Conservation (phyloP, 768 basidiomycete genomes). For the Calocera viscosa region DNA sequence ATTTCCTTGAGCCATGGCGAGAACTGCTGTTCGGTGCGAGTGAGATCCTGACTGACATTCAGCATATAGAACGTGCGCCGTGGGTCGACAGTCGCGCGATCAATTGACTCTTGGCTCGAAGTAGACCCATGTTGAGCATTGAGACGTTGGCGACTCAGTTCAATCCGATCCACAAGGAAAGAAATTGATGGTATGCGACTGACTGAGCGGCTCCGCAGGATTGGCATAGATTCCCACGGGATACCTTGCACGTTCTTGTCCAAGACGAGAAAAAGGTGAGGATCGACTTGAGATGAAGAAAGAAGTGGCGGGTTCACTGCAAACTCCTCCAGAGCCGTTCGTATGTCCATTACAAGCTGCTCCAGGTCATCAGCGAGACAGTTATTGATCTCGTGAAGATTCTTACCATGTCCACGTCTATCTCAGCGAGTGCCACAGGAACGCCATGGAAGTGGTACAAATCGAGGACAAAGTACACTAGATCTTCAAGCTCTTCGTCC, state of each 20-base stretch:
- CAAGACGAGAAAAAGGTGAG: constrained; percentile 76
- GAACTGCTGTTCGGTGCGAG: constrained; percentile 71
- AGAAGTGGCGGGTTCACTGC: constrained; percentile 30
- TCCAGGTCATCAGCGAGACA: not conserved
- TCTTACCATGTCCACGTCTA: constrained; percentile 77
- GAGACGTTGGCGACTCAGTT: constrained; percentile 42
- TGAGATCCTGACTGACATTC: constrained; percentile 86
- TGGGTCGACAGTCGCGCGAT: constrained; percentile 48
- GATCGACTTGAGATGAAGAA: constrained; percentile 31
- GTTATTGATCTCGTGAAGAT: too few species aligned
- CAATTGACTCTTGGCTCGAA: constrained; percentile 20
- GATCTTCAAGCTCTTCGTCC: constrained; percentile 91
- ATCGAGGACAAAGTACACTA: constrained; percentile 86
- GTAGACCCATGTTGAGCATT: constrained; percentile 14
- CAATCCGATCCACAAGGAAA: constrained; percentile 74
- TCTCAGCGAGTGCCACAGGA: constrained; percentile 75
- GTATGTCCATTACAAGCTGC: constrained; percentile 59
- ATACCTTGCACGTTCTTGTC: constrained; percentile 81
- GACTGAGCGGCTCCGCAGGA: constrained; percentile 68
- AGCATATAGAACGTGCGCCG: constrained; percentile 68
- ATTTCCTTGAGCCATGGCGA: constrained; percentile 63
- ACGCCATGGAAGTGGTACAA: constrained; percentile 89
- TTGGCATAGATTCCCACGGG: constrained; percentile 93
- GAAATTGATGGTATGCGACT: constrained; percentile 85
- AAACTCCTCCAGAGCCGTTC: constrained; percentile 63